Evolutionary conservation across 1,284 basidiomycete species (phyloP).

Genomic region (Volvariella surrecta): DNA sequence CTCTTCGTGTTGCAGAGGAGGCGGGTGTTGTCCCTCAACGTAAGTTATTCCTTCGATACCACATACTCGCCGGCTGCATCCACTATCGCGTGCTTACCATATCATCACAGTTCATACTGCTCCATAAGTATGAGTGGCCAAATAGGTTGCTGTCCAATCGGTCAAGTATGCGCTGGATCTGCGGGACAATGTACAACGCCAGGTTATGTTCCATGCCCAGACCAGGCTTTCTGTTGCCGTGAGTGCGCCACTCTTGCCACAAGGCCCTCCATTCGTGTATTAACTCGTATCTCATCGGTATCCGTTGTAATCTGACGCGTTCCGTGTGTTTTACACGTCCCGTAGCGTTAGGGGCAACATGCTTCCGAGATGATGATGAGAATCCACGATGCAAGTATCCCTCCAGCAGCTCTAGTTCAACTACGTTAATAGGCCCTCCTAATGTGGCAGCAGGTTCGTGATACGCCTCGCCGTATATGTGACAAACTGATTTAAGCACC

Average conservation of each 20-base stretch:
- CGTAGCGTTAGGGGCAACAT: neutral
- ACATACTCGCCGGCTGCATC: neutral
- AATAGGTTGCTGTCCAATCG: conserved; percentile 10
- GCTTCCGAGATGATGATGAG: neutral
- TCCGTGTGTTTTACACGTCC: too few relatives aligned
- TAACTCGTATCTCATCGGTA: too few relatives aligned
- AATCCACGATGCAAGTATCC: neutral
- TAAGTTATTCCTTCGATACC: neutral
- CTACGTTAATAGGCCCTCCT: too few relatives aligned
- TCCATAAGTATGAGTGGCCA: neutral
- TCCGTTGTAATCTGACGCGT: too few relatives aligned
- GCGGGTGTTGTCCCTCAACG: conserved; percentile 5
- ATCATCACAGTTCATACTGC: conserved; percentile 4
- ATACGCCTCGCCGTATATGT: too few relatives aligned
- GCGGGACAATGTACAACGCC: conserved; percentile 3
- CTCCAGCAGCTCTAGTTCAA: too few relatives aligned
- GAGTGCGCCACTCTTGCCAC: neutral
- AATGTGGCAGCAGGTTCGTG: too few relatives aligned
- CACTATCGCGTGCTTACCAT: neutral
- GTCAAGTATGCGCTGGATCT: conserved; percentile 5
- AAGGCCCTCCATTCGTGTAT: too few relatives aligned
- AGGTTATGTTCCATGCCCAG: conserved; percentile 5
- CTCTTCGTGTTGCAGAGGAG: conserved; percentile 1
- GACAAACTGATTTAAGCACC: too few relatives aligned
- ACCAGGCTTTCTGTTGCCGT: conserved; percentile 9